Conservation (phyloP, 257 asterid genomes). For the Solanum neorickii region DNA sequence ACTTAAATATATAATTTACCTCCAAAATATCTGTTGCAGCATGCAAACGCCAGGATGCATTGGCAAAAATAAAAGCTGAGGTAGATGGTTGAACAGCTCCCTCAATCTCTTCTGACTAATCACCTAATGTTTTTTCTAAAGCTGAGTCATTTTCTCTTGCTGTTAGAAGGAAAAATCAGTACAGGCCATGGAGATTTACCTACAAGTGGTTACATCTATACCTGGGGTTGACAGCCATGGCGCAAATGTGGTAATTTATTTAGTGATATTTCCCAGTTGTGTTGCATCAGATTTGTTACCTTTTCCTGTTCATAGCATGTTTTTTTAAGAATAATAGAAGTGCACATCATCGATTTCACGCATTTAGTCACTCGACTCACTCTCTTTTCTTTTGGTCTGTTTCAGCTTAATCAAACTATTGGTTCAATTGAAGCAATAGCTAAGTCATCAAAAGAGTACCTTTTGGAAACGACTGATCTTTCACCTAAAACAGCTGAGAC, state of each 20-base stretch:
- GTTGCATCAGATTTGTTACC: neutral
- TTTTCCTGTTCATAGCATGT: neutral
- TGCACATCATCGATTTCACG: neutral
- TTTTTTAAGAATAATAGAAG: neutral
- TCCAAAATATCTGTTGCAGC: conserved; percentile 32
- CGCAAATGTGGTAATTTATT: conserved; percentile 55
- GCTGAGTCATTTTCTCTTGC: conserved; percentile 9
- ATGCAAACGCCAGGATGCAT: conserved; percentile 67
- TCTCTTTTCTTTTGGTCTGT: neutral
- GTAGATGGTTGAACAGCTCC: conserved; percentile 22
- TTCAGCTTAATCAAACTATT: conserved; percentile 81
- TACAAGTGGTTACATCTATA: conserved; percentile 76
- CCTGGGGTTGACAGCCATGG: conserved; percentile 88
- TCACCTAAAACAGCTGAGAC: conserved; percentile 81
- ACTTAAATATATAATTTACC: neutral
- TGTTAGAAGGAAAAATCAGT: conserved; percentile 67
- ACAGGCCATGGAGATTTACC: conserved; percentile 53
- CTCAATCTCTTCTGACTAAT: neutral
- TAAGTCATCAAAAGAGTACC: conserved; percentile 68
- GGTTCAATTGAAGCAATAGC: conserved; percentile 96
- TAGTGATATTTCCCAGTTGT: neutral
- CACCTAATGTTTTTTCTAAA: neutral
- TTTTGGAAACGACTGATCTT: conserved; percentile 77
- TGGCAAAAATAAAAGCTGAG: conserved; percentile 67
- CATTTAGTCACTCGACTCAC: neutral